Evolutionary conservation across 2,329 filamentous ascomycete species (phyloP).

Genomic region (Trichoderma oligosporum): DNA sequence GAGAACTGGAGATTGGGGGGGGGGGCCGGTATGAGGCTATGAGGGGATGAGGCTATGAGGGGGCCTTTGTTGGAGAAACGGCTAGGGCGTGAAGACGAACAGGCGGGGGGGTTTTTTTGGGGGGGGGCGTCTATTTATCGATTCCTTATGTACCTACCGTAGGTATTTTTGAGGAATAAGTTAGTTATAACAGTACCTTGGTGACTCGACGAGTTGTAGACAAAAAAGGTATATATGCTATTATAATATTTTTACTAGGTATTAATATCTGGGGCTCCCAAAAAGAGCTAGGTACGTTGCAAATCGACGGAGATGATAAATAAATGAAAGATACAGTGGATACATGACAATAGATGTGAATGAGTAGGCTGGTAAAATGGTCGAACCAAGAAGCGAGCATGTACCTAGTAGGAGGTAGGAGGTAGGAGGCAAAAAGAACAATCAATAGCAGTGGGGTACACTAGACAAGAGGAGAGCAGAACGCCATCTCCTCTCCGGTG

Average conservation of each 20-base stretch:
- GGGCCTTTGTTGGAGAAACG: conserved; percentile 1
- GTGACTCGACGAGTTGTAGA: no score
- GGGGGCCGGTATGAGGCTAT: no score
- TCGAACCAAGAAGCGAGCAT: not conserved
- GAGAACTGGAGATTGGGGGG: not conserved
- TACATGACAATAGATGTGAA: conserved; percentile 13
- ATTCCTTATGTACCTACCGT: not conserved
- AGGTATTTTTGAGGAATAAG: no score
- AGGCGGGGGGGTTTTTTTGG: not conserved
- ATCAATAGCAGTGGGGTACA: conserved; percentile 13
- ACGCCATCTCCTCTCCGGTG: not conserved
- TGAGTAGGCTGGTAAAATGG: not conserved
- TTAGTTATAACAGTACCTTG: no score
- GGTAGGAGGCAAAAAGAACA: not conserved
- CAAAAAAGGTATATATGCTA: no score
- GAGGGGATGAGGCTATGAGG: not conserved
- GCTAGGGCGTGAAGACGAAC: not conserved
- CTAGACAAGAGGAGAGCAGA: not conserved
- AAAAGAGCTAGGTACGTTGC: no score
- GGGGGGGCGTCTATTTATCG: no score
- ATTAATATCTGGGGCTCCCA: no score
- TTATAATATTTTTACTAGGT: no score
- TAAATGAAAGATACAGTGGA: not conserved
- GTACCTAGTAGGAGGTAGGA: not conserved
- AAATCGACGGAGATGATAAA: not conserved